A percentile compares a stretch with the other conserved stretches of the same genome.
Evolutionary conservation across 108 stramenopile species (phyloP).

Genomic region (Asterionellopsis glacialis): DNA sequence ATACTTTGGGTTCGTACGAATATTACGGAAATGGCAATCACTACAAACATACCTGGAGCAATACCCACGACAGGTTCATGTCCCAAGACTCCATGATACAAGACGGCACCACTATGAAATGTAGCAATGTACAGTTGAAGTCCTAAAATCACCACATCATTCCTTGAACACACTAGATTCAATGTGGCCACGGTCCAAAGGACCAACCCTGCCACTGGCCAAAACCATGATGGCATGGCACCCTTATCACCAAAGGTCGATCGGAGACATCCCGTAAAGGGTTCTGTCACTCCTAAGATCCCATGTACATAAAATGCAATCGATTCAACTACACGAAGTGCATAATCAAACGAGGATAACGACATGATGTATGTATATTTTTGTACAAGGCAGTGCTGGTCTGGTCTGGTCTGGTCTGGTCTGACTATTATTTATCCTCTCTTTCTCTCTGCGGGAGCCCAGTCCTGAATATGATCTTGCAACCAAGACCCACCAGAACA

Average conservation of each 20-base stretch:
- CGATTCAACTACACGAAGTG: conserved; percentile 16
- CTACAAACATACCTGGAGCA: conserved; percentile 4
- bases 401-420: too few relatives aligned
- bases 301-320: conserved; percentile 16
- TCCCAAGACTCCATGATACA: conserved; percentile 3
- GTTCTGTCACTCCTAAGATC: conserved; percentile 14
- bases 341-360: too few relatives aligned
- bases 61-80: background rate
- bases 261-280: conserved; percentile 13
- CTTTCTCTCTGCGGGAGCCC: too few relatives aligned
- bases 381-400: too few relatives aligned
- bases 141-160: conserved; percentile 2
- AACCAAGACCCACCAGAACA: too few relatives aligned
- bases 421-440: too few relatives aligned
- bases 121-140: conserved; percentile 9
- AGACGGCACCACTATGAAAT: conserved; percentile 10
- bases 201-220: conserved; percentile 3
- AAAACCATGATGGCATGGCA: conserved; percentile 9
- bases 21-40: background rate
- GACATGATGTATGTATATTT: too few relatives aligned
- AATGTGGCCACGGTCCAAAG: background rate
- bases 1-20: conserved; percentile 1
- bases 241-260: conserved; percentile 1
- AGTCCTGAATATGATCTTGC: too few relatives aligned
- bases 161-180: conserved; percentile 8